Evolutionary conservation across 2,329 filamentous ascomycete genomes (phyloP).

Genomic region (Clonostachys chloroleuca): DNA sequence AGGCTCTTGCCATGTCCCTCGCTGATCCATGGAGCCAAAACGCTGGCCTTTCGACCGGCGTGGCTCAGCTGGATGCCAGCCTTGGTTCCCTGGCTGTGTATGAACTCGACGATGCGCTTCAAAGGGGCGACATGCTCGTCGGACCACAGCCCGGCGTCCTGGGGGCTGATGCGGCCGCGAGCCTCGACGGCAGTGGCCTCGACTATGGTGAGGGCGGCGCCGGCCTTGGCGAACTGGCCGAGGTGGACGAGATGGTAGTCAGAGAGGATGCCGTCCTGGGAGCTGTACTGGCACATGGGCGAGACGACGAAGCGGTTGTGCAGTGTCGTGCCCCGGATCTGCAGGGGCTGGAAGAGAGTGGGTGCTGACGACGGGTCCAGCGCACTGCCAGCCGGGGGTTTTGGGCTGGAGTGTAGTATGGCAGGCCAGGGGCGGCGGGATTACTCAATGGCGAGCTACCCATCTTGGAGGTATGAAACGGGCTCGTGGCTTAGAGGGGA

Average conservation of each 20-base stretch:
- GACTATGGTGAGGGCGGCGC: constrained; percentile 68
- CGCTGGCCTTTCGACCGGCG: constrained; percentile 67
- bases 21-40: constrained; percentile 60
- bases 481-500: too few species aligned
- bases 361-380: constrained; percentile 33
- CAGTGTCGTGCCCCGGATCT: constrained; percentile 39
- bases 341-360: constrained; percentile 52
- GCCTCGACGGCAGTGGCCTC: constrained; percentile 75
- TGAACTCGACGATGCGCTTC: constrained; percentile 68
- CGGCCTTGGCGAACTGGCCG: constrained; percentile 72
- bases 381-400: constrained; percentile 41
- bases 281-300: constrained; percentile 52
- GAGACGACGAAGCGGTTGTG: constrained; percentile 4
- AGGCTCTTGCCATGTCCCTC: constrained; percentile 39
- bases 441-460: constrained; percentile 9
- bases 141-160: constrained; percentile 78
- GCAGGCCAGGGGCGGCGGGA: constrained; percentile 35
- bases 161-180: constrained; percentile 78
- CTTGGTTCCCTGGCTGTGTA: constrained; percentile 72
- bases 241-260: constrained; percentile 81
- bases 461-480: too few species aligned
- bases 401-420: constrained; percentile 51
- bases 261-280: constrained; percentile 63
- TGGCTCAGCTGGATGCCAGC: constrained; percentile 80
- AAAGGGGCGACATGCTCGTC: constrained; percentile 76